phyloP scores from a whole-genome alignment of 2,329 filamentous ascomycete species.

The Fusarium chlamydosporum region DNA sequence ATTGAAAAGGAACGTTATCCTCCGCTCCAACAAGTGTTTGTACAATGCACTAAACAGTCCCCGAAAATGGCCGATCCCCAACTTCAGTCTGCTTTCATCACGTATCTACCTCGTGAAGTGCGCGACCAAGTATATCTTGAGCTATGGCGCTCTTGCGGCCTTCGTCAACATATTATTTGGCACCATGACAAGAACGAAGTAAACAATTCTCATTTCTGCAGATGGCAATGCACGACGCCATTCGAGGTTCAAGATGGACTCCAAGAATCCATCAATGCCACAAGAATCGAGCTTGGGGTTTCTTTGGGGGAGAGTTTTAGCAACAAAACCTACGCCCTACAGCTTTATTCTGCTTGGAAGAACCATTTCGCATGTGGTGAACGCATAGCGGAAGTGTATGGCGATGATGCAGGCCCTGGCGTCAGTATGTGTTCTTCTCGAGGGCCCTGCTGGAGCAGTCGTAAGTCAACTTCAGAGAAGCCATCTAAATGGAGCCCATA shows the following conservation, averaged over 20 bases:
- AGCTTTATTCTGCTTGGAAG: slow-evolving; percentile 8
- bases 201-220: slow-evolving; percentile 19
- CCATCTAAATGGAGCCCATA: not conserved
- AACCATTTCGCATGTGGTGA: not conserved
- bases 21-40: not conserved
- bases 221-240: slow-evolving; percentile 17
- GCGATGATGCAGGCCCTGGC: not conserved
- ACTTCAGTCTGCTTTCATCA: not conserved
- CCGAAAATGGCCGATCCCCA: slow-evolving; percentile 12
- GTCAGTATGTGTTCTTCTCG: not conserved
- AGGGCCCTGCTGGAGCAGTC: not conserved
- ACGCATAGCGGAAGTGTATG: not conserved
- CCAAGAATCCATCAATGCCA: not conserved
- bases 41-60: not conserved
- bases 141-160: slow-evolving; percentile 15
- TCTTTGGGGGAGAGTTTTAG: not conserved
- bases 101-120: slow-evolving; percentile 4
- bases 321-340: not conserved
- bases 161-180: slow-evolving; percentile 23
- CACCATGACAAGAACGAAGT: not conserved
- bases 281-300: not conserved
- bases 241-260: slow-evolving; percentile 19
- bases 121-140: slow-evolving; percentile 14
- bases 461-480: too few relatives aligned
- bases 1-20: not conserved